phyloP scores from a whole-genome alignment of 108 stramenopile species.

The Nannochloropsis granulata region DNA sequence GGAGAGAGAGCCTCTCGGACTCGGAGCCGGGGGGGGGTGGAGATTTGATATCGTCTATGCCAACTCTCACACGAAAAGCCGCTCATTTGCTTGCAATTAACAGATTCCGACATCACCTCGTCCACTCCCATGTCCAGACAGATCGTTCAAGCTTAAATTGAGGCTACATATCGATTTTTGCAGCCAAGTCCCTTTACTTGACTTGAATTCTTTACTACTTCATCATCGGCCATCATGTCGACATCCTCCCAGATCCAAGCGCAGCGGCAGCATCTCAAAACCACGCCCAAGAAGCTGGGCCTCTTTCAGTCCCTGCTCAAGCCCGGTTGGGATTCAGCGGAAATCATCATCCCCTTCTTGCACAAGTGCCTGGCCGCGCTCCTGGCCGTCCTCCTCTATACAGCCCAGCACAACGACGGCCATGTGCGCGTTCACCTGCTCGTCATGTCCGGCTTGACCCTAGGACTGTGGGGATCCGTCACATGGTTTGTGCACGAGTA shows the following conservation, averaged over 20 bases:
- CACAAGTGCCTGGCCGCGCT: not conserved
- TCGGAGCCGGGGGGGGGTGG: no score
- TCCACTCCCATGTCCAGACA: no score
- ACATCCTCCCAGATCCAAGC: not conserved
- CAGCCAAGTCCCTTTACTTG: no score
- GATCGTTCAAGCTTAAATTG: no score
- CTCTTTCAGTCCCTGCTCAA: not conserved
- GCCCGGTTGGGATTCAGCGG: not conserved
- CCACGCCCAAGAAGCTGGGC: not conserved
- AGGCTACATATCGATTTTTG: no score
- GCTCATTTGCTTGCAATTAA: no score
- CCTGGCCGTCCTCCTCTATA: not conserved
- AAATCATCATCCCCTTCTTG: not conserved
- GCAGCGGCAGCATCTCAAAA: not conserved
- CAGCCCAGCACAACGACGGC: not conserved
- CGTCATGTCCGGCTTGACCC: not conserved
- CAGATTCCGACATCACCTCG: no score
- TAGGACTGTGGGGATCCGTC: not conserved
- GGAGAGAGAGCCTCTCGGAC: no score
- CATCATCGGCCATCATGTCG: not conserved
- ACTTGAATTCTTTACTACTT: no score
- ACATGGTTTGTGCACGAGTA: not conserved
- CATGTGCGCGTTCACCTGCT: not conserved
- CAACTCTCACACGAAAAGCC: no score
- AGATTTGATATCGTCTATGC: no score